These are phyloP conservation scores for Saussurea involucrata DNA, from an alignment of 129 eudicot species.

Conservation along the genomic window DNA sequence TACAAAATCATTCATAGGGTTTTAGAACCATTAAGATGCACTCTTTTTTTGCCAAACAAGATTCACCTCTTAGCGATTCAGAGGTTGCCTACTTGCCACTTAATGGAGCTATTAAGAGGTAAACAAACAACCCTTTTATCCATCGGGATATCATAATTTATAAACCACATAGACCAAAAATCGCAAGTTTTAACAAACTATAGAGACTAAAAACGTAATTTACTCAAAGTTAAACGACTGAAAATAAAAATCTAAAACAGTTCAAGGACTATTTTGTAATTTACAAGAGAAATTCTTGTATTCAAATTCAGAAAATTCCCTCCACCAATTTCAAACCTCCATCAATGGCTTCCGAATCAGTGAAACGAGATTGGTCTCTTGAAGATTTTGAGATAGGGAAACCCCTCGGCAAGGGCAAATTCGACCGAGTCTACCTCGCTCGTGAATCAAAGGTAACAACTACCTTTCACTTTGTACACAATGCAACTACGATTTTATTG, in stretches of 20 bases:
- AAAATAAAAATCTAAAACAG: not conserved
- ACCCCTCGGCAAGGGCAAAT: constrained; percentile 88
- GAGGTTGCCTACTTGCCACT: too few species aligned
- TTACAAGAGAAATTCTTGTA: not conserved
- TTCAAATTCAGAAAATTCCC: constrained; percentile 11
- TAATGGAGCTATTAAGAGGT: too few species aligned
- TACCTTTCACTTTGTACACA: not conserved
- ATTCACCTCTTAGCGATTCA: too few species aligned
- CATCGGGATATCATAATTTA: too few species aligned
- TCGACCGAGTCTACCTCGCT: constrained; percentile 92
- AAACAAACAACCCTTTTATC: too few species aligned
- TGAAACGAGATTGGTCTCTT: constrained; percentile 49
- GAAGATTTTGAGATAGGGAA: constrained; percentile 82
- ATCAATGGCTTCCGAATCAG: constrained; percentile 25
- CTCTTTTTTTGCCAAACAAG: too few species aligned
- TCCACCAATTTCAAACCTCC: constrained; percentile 10
- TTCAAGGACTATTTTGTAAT: not conserved
- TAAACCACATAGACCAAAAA: too few species aligned
- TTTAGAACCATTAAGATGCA: too few species aligned
- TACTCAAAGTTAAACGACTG: not conserved
- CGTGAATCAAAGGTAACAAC: constrained; percentile 71
- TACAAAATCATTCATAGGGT: too few species aligned
- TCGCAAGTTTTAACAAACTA: too few species aligned
- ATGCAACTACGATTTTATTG: too few species aligned
- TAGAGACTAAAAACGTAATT: too few species aligned